These are phyloP conservation scores for Candida parachauliodes DNA, from an alignment of 805 yeast species.

Conservation along the genomic window DNA sequence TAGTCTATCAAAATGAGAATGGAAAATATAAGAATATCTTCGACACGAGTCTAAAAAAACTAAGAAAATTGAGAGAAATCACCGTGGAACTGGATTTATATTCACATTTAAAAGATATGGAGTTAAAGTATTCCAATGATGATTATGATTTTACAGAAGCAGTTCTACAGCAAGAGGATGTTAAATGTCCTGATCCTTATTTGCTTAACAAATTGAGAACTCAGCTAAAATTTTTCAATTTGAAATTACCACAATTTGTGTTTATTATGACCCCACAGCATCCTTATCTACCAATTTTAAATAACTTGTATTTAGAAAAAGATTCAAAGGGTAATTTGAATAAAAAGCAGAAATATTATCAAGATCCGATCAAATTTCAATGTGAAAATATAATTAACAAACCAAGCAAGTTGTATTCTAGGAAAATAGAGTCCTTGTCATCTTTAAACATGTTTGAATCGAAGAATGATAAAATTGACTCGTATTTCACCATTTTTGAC, in stretches of 20 bases:
- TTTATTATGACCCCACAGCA: slow-evolving; percentile 17
- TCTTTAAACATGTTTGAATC: slow-evolving; percentile 3
- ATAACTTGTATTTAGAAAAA: not conserved
- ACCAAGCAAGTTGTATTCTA: not conserved
- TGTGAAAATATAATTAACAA: not conserved
- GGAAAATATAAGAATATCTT: slow-evolving; percentile 13
- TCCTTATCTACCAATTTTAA: slow-evolving; percentile 8
- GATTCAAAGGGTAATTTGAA: slow-evolving; percentile 8
- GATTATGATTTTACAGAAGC: not conserved
- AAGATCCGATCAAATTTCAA: not conserved
- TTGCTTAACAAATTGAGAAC: slow-evolving; percentile 2
- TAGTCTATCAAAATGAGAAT: slow-evolving; percentile 10
- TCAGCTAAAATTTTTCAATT: slow-evolving; percentile 10
- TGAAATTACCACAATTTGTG: slow-evolving; percentile 23
- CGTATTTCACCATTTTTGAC: slow-evolving; percentile 3
- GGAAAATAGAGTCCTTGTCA: not conserved
- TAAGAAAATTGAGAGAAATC: slow-evolving; percentile 13
- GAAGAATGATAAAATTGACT: not conserved
- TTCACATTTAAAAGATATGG: slow-evolving; percentile 7
- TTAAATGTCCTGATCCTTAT: not conserved
- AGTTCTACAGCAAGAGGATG: not conserved
- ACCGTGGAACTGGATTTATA: slow-evolving; percentile 5
- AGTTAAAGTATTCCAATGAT: not conserved
- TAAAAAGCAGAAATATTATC: not conserved
- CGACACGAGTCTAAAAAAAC: slow-evolving; percentile 10